These are phyloP conservation scores for Mimosa bimucronata DNA, from an alignment of 306 rosid genomes.

Conservation along the genomic window DNA sequence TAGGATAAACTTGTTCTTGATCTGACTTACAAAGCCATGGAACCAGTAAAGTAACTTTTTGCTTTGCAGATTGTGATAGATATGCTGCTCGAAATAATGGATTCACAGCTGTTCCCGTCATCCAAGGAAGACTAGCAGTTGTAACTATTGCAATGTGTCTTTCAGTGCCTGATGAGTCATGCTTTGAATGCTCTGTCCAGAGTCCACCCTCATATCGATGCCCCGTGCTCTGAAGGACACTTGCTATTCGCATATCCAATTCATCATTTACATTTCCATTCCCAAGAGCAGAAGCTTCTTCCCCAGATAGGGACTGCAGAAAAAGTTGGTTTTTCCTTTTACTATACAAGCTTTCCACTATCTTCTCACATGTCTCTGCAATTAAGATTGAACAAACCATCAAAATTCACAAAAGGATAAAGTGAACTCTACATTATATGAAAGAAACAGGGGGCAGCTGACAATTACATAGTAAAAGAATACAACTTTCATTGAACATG, in stretches of 20 bases:
- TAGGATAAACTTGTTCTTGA: constrained; percentile 89
- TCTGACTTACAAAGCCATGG: constrained; percentile 97
- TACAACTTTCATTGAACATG: constrained; percentile 8
- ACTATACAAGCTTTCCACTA: constrained; percentile 87
- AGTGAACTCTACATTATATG: not conserved
- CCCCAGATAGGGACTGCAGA: constrained; percentile 56
- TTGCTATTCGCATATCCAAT: constrained; percentile 83
- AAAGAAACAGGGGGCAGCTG: constrained; percentile 1
- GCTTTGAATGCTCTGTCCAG: constrained; percentile 79
- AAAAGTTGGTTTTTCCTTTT: constrained; percentile 74
- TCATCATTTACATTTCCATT: constrained; percentile 77
- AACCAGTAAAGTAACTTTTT: constrained; percentile 84
- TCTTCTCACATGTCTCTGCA: constrained; percentile 90
- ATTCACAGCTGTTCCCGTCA: constrained; percentile 98
- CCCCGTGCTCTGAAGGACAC: constrained; percentile 95
- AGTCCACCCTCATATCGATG: constrained; percentile 88
- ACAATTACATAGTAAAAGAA: constrained; percentile 6
- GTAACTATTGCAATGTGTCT: constrained; percentile 94
- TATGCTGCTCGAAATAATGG: constrained; percentile 98
- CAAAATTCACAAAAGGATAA: constrained; percentile 26
- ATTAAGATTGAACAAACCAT: constrained; percentile 36
- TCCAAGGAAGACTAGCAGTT: constrained; percentile 99
- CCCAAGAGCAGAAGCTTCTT: constrained; percentile 69
- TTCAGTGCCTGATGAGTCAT: constrained; percentile 56
- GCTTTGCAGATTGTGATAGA: constrained; percentile 78